Evolutionary conservation across 805 yeast species (phyloP).

Genomic region (Teunomyces kruisii): DNA sequence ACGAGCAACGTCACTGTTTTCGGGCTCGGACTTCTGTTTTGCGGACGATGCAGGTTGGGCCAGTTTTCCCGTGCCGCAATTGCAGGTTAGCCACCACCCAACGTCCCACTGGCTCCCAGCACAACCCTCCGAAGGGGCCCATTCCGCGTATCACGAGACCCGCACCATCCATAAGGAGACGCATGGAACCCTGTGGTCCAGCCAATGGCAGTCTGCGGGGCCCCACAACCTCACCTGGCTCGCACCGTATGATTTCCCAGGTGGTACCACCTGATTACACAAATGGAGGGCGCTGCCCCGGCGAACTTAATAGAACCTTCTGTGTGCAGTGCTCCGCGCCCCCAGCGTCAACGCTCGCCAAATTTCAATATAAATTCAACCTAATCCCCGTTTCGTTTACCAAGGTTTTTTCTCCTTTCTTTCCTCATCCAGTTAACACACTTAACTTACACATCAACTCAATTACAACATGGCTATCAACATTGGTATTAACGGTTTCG

Average conservation of each 20-base stretch:
- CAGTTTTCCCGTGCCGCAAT: no score
- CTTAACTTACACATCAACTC: constrained; percentile 1
- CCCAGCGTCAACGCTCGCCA: constrained; percentile 6
- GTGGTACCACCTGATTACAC: constrained; percentile 6
- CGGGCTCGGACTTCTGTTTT: constrained; percentile 16
- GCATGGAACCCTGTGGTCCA: constrained; percentile 2
- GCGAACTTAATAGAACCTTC: constrained; percentile 2
- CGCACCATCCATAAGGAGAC: not conserved
- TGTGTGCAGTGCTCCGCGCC: constrained; percentile 8
- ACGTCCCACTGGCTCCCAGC: not conserved
- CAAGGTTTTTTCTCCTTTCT: not conserved
- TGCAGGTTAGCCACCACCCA: not conserved
- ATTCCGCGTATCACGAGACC: not conserved
- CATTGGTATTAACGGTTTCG: constrained; percentile 37
- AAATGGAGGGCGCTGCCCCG: constrained; percentile 5
- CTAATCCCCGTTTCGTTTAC: not conserved
- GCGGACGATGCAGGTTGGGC: constrained; percentile 6
- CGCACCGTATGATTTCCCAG: constrained; percentile 1
- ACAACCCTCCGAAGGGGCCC: no score
- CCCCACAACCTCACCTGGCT: not conserved
- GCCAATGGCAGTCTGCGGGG: not conserved
- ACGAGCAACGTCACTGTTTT: constrained; percentile 1
- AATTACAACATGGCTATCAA: constrained; percentile 21
- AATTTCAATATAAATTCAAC: constrained; percentile 9
- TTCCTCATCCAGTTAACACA: not conserved